phyloP scores from a whole-genome alignment of 306 rosid species.

The Castanopsis chinensis region DNA sequence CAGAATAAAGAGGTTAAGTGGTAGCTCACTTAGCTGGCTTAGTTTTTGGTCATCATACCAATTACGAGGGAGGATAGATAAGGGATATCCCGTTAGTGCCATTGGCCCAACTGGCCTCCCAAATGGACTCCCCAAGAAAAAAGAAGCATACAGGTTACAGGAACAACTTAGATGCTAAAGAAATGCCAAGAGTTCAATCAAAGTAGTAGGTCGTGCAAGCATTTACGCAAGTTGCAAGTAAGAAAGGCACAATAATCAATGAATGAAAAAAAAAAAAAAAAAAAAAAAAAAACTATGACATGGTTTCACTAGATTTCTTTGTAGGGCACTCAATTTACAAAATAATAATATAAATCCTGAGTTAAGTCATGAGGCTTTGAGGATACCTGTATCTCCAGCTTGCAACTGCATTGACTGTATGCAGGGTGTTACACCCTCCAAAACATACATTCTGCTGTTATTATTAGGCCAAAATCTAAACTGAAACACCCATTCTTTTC shows the following conservation, averaged over 20 bases:
- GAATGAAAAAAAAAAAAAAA: neutral
- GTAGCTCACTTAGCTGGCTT: neutral
- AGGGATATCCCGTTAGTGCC: neutral
- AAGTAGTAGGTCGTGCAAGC: neutral
- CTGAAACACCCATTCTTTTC: conserved; percentile 99
- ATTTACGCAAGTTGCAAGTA: neutral
- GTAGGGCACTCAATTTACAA: neutral
- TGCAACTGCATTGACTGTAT: conserved; percentile 99
- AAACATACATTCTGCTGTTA: conserved; percentile 98
- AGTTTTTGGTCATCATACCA: neutral
- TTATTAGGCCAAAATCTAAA: conserved; percentile 99
- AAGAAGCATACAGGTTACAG: neutral
- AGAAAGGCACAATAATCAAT: neutral
- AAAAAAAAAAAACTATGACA: neutral
- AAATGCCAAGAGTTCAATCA: neutral
- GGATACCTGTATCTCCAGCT: conserved; percentile 97
- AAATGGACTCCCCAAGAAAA: neutral
- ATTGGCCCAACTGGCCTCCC: neutral
- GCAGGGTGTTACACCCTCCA: conserved; percentile 99
- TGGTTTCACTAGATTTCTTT: neutral
- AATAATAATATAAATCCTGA: neutral
- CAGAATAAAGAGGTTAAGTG: neutral
- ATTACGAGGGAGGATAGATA: neutral
- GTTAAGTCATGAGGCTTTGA: neutral
- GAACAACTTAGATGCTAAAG: neutral